Evolutionary conservation across 306 rosid genomes (phyloP).

Genomic region (Citrullus mucosospermus): DNA sequence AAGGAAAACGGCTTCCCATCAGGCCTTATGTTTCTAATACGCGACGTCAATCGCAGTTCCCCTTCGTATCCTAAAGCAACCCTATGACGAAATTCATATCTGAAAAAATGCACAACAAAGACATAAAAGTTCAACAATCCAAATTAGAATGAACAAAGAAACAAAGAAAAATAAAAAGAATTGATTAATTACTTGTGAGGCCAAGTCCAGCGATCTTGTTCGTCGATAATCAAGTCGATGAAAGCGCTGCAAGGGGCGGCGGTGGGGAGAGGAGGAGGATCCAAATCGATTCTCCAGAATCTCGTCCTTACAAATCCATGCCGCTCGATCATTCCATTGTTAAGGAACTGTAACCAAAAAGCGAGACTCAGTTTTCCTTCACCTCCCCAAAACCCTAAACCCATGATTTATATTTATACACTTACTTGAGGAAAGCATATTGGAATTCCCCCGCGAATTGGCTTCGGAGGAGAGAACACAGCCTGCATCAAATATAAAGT

Average conservation of each 20-base stretch:
- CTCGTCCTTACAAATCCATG: slow-evolving; percentile 77
- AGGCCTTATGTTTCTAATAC: slow-evolving; percentile 59
- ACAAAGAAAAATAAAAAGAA: too few relatives aligned
- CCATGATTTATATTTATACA: neutral
- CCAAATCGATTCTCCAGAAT: slow-evolving; percentile 56
- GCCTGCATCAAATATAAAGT: slow-evolving; percentile 22
- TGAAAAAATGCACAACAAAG: neutral
- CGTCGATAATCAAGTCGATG: slow-evolving; percentile 55
- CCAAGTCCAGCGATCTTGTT: slow-evolving; percentile 51
- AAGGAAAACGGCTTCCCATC: slow-evolving; percentile 63
- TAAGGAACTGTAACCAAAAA: slow-evolving; percentile 36
- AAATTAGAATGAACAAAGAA: too few relatives aligned
- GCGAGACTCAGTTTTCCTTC: too few relatives aligned
- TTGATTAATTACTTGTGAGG: slow-evolving; percentile 33
- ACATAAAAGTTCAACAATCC: too few relatives aligned
- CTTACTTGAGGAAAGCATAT: slow-evolving; percentile 74
- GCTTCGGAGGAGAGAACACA: slow-evolving; percentile 47
- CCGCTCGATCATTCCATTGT: slow-evolving; percentile 43
- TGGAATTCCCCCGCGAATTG: slow-evolving; percentile 78
- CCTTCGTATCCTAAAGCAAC: slow-evolving; percentile 56
- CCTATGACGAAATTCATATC: slow-evolving; percentile 67
- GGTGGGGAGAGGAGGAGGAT: slow-evolving; percentile 55
- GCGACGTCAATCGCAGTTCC: slow-evolving; percentile 55
- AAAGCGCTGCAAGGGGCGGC: slow-evolving; percentile 30
- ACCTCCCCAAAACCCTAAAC: neutral